phyloP scores from a whole-genome alignment of 805 yeast species.

The Monosporozyma solicola region DNA sequence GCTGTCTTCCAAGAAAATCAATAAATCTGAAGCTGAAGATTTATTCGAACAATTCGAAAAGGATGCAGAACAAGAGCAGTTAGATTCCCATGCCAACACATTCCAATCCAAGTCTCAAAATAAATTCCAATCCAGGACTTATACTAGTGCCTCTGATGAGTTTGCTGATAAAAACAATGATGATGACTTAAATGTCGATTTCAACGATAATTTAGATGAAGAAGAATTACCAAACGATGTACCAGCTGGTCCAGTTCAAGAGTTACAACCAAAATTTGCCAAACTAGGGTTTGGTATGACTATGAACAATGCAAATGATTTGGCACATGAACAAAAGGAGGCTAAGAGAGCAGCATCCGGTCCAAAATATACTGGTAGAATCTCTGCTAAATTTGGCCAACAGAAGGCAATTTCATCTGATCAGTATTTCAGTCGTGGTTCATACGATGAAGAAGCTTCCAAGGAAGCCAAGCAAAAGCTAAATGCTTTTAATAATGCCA shows the following conservation, averaged over 20 bases:
- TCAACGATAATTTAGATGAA: conserved; percentile 10
- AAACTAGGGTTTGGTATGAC: conserved; percentile 88
- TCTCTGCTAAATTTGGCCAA: conserved; percentile 66
- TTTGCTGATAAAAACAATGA: conserved; percentile 4
- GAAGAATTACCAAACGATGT: conserved; percentile 5
- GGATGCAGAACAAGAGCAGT: conserved; percentile 76
- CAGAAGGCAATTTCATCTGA: conserved; percentile 96
- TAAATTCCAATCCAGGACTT: conserved; percentile 4
- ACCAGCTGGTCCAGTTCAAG: conserved; percentile 15
- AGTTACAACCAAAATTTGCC: conserved; percentile 59
- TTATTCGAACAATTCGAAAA: conserved; percentile 57
- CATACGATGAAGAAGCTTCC: conserved; percentile 67
- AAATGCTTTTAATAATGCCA: conserved; percentile 75
- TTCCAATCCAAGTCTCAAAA: conserved; percentile 2
- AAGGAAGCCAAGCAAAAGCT: conserved; percentile 76
- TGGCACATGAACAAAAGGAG: conserved; percentile 34
- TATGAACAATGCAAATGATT: conserved; percentile 45
- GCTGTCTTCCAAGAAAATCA: conserved; percentile 48
- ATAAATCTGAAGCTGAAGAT: conserved; percentile 41
- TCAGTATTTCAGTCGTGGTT: conserved; percentile 83
- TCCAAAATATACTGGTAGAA: conserved; percentile 64
- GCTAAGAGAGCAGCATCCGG: conserved; percentile 39
- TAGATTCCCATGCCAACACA: conserved; percentile 34
- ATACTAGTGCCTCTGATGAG: conserved; percentile 8
- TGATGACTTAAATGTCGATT: conserved; percentile 8